A percentile compares a stretch with the other conserved stretches of the same genome.
Evolutionary conservation across 2,329 filamentous ascomycete species (phyloP).

Genomic region (Biscogniauxia marginata): DNA sequence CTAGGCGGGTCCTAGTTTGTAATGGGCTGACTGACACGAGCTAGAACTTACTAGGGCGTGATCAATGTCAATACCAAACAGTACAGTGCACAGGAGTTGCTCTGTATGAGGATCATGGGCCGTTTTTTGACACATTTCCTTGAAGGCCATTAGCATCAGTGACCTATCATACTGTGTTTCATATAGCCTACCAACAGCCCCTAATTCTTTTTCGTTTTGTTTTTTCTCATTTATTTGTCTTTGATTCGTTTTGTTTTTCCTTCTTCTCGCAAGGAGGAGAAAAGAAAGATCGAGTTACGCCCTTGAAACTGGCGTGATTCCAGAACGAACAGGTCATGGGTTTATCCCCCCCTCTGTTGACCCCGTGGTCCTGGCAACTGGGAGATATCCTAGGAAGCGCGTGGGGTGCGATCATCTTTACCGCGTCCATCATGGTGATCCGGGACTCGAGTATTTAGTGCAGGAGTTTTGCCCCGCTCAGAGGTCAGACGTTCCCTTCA

Average conservation of each 20-base stretch:
- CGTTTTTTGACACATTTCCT: neutral
- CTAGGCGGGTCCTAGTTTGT: neutral
- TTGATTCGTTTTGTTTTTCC: neutral
- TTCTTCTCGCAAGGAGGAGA: neutral
- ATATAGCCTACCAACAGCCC: neutral
- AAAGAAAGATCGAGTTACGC: neutral
- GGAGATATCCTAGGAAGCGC: neutral
- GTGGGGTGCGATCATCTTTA: neutral
- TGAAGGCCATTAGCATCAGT: neutral
- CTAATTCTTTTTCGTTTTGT: neutral
- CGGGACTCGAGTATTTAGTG: constrained; percentile 1
- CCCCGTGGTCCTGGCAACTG: neutral
- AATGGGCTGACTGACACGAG: neutral
- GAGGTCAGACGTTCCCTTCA: neutral
- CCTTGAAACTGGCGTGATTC: neutral
- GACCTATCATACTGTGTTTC: neutral
- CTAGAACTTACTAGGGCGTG: neutral
- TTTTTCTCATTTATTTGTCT: neutral
- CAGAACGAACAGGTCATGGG: neutral
- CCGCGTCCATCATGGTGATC: neutral
- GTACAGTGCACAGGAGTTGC: neutral
- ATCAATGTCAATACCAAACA: neutral
- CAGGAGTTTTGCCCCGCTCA: neutral
- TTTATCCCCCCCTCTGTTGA: neutral
- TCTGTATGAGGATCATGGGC: neutral